phyloP scores from a whole-genome alignment of 176 grass and related monocot genomes.

The Bolboschoenus planiculmis region DNA sequence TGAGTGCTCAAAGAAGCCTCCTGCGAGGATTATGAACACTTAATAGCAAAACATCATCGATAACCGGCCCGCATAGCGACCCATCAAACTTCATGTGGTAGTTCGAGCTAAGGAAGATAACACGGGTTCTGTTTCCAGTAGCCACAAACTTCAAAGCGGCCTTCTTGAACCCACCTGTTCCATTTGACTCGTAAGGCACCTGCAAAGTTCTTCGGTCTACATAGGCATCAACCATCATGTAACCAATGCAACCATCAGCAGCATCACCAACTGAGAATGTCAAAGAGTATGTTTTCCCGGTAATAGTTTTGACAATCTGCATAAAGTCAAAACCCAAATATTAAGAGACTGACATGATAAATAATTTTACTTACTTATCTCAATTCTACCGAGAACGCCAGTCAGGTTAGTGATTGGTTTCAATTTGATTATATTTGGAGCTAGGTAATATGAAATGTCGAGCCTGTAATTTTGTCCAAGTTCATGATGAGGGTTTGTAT shows the following conservation, averaged over 20 bases:
- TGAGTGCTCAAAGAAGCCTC: slow-evolving; percentile 19
- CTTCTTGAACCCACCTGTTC: slow-evolving; percentile 51
- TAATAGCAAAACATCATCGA: slow-evolving; percentile 59
- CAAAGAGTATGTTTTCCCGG: slow-evolving; percentile 45
- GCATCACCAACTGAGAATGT: slow-evolving; percentile 69
- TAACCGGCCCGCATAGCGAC: slow-evolving; percentile 63
- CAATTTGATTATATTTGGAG: neutral
- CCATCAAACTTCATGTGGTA: slow-evolving; percentile 82
- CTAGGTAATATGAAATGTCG: neutral
- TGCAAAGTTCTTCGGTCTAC: slow-evolving; percentile 37
- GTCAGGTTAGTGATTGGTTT: neutral
- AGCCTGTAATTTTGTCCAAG: neutral
- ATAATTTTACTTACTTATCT: neutral
- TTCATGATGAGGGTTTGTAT: neutral
- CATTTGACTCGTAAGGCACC: slow-evolving; percentile 63
- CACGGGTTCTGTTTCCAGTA: slow-evolving; percentile 23
- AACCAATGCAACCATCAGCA: slow-evolving; percentile 39
- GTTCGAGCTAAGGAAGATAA: slow-evolving; percentile 69
- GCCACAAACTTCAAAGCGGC: slow-evolving; percentile 66
- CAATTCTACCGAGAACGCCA: neutral
- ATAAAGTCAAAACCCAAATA: neutral
- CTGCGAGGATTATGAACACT: slow-evolving; percentile 28
- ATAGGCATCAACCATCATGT: slow-evolving; percentile 64
- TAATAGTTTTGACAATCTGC: slow-evolving; percentile 53
- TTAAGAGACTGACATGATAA: neutral